A percentile compares a stretch with the other conserved stretches of the same genome.
Conservation (phyloP, 164 flowering plant species). For the Brasenia schreberi region DNA sequence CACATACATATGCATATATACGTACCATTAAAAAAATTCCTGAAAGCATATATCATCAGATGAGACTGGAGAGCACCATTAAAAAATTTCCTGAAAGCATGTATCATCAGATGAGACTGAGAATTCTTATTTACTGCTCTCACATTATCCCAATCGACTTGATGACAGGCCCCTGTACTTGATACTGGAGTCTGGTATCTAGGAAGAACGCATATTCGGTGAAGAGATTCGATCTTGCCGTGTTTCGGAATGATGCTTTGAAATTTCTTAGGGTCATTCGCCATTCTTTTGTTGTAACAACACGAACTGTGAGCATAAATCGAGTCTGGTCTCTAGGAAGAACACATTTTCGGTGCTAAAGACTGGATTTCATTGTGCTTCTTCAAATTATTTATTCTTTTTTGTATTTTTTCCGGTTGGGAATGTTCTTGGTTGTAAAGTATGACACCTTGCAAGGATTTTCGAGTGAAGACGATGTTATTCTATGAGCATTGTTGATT, state of each 20-base stretch:
- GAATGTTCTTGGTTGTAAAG: neutral
- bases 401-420: neutral
- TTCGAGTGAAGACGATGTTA: too few relatives aligned
- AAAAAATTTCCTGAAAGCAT: neutral
- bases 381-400: neutral
- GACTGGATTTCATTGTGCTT: too few relatives aligned
- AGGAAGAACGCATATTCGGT: conserved; percentile 83
- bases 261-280: neutral
- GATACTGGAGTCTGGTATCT: conserved; percentile 89
- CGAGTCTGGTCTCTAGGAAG: conserved; percentile 86
- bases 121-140: too few relatives aligned
- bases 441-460: too few relatives aligned
- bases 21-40: neutral
- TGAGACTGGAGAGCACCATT: neutral
- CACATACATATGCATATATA: neutral
- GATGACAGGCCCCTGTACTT: conserved; percentile 57
- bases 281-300: neutral
- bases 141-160: too few relatives aligned
- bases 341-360: conserved; percentile 62
- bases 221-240: conserved; percentile 5
- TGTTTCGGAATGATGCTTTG: neutral
- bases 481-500: too few relatives aligned
- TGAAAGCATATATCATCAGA: too few relatives aligned
- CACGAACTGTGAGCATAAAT: conserved; percentile 41
- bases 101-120: too few relatives aligned